Base-by-base conservation (phyloP, 2,329 filamentous ascomycete species). In the Epichloe gansuensis region DNA sequence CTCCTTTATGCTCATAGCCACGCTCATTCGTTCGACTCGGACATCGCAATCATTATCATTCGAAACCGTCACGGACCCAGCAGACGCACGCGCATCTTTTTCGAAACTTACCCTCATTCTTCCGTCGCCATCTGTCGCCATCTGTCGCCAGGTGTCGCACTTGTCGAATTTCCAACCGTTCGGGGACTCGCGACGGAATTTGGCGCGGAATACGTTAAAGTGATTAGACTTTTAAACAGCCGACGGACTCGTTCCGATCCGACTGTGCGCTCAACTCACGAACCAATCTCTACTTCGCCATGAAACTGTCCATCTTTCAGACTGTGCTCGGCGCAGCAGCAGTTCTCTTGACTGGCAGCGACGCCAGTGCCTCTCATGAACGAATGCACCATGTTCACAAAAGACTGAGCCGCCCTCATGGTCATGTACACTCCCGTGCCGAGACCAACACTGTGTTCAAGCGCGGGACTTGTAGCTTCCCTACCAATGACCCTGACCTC, bases 391-490 rank as follows among this genome's bases (percentile, higher is more conserved):
- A 71, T 53, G 64, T 67, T 52, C 70, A 76, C 58, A 68, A 68
- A 31, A 51, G 51, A 23, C n/a, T 49, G 17, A 58, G 55, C 45
- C 70, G 70, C 49, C 52, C 57, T 45, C 61, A 66, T 45, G 58
- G 56, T 8, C 58, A 60, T 51, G 25, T 38, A 39, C 50, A 59
- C 45, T 50, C 59, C 15, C 52, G 58, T 21, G 57, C 58, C 31
- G 55, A 58, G 48, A 50, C 51, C 39, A 54, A 54, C 58, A 62
- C 50, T 55, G 41, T 81, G 34, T 69, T 75, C 60, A 82, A 81
- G 68, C 75, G 80, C 38, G 63, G 60, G 69, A 69, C 73, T 53
- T 91, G 87, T 68, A 62, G 73, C 52, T 86, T 91, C 61, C 86
- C 87, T 23, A 63, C 60, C 11, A 71, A 73, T 37, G 75, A 85